These are phyloP conservation scores for Alternaria rosae DNA, from an alignment of 2,329 filamentous ascomycete species.

Conservation along the genomic window DNA sequence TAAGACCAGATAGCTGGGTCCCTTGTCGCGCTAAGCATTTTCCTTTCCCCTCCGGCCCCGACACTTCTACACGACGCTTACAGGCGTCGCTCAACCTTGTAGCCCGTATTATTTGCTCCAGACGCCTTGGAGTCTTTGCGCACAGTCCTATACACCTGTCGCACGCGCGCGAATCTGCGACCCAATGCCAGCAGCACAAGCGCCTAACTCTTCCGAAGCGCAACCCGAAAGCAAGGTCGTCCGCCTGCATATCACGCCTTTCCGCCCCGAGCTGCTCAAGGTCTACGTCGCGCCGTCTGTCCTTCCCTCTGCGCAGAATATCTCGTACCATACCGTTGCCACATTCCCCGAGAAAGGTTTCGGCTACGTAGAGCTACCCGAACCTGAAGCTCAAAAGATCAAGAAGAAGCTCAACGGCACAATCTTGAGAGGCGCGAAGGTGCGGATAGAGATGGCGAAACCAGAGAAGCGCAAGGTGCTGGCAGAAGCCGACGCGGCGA, in stretches of 20 bases:
- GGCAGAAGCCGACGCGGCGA: constrained; percentile 47
- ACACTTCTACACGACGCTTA: constrained; percentile 22
- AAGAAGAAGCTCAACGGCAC: constrained; percentile 90
- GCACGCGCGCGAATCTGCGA: constrained; percentile 26
- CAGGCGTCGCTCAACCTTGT: constrained; percentile 16
- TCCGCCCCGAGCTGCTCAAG: constrained; percentile 76
- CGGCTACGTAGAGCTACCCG: constrained; percentile 86
- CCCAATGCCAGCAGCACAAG: constrained; percentile 45
- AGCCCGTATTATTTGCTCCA: neutral
- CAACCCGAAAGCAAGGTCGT: constrained; percentile 35
- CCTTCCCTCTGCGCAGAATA: constrained; percentile 72
- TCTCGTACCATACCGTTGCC: constrained; percentile 86
- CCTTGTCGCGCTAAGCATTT: constrained; percentile 44
- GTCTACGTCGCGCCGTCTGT: constrained; percentile 74
- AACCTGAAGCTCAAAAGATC: constrained; percentile 84
- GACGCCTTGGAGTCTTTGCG: constrained; percentile 1
- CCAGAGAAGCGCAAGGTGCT: constrained; percentile 63
- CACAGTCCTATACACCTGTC: constrained; percentile 11
- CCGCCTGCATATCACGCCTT: constrained; percentile 86
- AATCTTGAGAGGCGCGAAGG: constrained; percentile 82
- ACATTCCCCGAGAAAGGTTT: constrained; percentile 91
- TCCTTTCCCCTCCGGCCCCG: constrained; percentile 35
- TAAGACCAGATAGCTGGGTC: constrained; percentile 22
- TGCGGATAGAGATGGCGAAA: constrained; percentile 82
- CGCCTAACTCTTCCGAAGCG: constrained; percentile 29